A percentile compares a stretch with the other conserved stretches of the same genome.
phyloP scores from a whole-genome alignment of 768 basidiomycete genomes.

The Boletus rubescentipes region DNA sequence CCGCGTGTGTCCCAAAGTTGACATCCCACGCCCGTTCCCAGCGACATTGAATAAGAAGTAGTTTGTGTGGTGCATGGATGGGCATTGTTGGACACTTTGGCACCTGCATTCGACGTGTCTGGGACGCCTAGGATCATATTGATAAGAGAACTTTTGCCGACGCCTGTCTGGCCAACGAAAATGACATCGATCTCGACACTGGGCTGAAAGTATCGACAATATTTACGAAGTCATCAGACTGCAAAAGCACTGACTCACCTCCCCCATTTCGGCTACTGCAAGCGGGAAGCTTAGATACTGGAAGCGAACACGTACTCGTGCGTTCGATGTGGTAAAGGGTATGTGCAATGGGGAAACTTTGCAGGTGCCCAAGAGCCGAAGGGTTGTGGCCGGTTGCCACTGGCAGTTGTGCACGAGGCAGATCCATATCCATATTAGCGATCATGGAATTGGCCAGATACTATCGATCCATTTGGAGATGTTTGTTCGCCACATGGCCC shows the following conservation, averaged over 20 bases:
- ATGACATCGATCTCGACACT: conserved; percentile 15
- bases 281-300: neutral
- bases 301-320: neutral
- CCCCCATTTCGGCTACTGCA: conserved; percentile 12
- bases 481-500: neutral
- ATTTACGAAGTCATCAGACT: conserved; percentile 1
- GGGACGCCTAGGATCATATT: conserved; percentile 22
- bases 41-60: conserved; percentile 1
- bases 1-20: conserved; percentile 29
- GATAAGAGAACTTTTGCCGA: conserved; percentile 26
- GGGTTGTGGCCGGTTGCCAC: neutral
- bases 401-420: conserved; percentile 25
- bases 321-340: conserved; percentile 6
- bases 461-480: conserved; percentile 8
- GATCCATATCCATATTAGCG: conserved; percentile 29
- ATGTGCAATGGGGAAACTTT: neutral
- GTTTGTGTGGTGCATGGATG: conserved; percentile 19
- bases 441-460: neutral
- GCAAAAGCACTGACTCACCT: conserved; percentile 14
- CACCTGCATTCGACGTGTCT: conserved; percentile 5
- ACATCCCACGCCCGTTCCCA: conserved; percentile 7
- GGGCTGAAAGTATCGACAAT: conserved; percentile 3
- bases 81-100: conserved; percentile 19
- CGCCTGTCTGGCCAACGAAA: conserved; percentile 26
- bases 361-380: neutral